Base-by-base conservation (phyloP, 331 rosid species). In the Malus hybrid region DNA sequence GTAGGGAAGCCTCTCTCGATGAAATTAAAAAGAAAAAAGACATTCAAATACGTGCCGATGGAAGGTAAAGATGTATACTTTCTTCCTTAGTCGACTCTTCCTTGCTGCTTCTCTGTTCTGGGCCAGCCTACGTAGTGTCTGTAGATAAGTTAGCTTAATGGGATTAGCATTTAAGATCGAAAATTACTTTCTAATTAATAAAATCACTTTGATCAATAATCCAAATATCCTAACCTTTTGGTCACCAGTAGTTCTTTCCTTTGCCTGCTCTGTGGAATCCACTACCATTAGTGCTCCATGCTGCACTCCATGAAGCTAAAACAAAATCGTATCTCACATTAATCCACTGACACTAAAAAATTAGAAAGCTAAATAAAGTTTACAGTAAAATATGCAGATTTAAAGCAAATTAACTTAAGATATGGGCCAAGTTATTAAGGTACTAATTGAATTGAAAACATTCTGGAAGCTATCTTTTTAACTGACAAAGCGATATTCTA, bases 101-200 rank as follows among this genome's bases (percentile, higher is more conserved):
- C 86, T 85, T 3, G 93, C 97, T 29, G 96, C 97, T 79, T 92
- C 97, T 34, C 93, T 89, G 82, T 92, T 92, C 77, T 92, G 92
- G 42, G 97, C 97, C 70, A 90, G 70, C 80, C 97, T 77, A 2
- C 96, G 90, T 32, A 88, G 85, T 3, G 86, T 79, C 97, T 90
- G 84, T 13, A 13, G 11, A 62, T 55, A 33, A 5, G 6, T 61
- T n/a, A 50, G 20, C 59, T 10, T 44, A 18, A 19, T 13, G n/a
- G 67, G 13, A 31, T 5, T 6, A 27, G 9, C 16, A 54, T 65
- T 22, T 39, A 0, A 75, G 70, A 79, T 66, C 15, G 72, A n/a
- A 54, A 63, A 27, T 48, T 7, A 60, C 33, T 18, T 19, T 33
- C 24, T 24, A 24, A 24, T 3, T 11, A 22, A 13, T 63, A 3